Percentiles rank a stretch among this genome's conserved stretches.
Evolutionary conservation across 1,284 basidiomycete genomes (phyloP).

Genomic region (Naganishia albida): DNA sequence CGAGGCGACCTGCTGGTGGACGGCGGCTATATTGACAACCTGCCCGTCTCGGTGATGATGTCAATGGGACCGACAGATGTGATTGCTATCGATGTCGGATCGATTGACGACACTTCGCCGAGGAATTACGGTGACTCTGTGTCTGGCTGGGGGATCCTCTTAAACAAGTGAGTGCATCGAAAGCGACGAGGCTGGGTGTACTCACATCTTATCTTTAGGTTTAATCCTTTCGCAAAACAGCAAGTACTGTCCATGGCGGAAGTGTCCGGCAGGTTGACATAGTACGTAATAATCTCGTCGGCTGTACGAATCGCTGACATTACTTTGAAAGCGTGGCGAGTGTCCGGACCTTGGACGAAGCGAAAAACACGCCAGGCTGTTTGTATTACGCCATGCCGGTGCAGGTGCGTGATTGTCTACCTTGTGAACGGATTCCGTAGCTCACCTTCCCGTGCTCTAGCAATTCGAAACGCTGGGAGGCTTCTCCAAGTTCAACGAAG

Average conservation of each 20-base stretch:
- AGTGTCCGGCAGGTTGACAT: constrained; percentile 91
- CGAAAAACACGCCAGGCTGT: constrained; percentile 82
- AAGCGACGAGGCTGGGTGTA: constrained; percentile 27
- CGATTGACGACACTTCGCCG: constrained; percentile 93
- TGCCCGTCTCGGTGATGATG: constrained; percentile 88
- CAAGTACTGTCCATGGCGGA: constrained; percentile 91
- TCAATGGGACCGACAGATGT: constrained; percentile 86
- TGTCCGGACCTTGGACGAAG: constrained; percentile 90
- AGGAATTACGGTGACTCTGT: constrained; percentile 92
- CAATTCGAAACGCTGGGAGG: constrained; percentile 53
- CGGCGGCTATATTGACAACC: constrained; percentile 90
- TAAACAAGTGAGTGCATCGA: constrained; percentile 70
- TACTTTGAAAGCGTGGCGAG: constrained; percentile 74
- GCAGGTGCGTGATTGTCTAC: constrained; percentile 63
- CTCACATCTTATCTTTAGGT: constrained; percentile 35
- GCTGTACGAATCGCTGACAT: neutral
- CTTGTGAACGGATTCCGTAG: constrained; percentile 27
- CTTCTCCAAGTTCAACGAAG: constrained; percentile 54
- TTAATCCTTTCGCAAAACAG: constrained; percentile 79
- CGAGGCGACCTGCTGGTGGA: constrained; percentile 93
- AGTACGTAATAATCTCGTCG: constrained; percentile 62
- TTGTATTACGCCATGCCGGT: constrained; percentile 96
- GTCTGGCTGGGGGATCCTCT: constrained; percentile 93
- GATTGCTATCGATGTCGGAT: constrained; percentile 94
- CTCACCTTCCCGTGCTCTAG: constrained; percentile 24